A percentile compares a stretch with the other conserved stretches of the same genome.
phyloP scores from a whole-genome alignment of 495 filamentous ascomycete species.

The Neurospora cerealis region DNA sequence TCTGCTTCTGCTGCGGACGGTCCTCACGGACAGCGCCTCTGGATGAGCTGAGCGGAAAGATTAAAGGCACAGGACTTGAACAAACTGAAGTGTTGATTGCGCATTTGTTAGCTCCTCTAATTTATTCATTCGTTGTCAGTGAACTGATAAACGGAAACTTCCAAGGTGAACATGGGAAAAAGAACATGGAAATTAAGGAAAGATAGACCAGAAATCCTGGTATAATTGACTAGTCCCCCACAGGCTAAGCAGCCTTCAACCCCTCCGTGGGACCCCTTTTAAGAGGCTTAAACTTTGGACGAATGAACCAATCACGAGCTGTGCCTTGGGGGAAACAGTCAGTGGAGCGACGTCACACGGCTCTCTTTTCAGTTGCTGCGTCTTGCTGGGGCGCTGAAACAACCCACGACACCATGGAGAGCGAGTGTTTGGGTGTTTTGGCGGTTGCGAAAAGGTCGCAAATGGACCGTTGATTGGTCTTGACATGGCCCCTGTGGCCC shows the following conservation, averaged over 20 bases:
- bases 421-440: neutral
- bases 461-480: neutral
- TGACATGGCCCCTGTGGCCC: neutral
- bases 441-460: neutral
- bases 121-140: neutral
- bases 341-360: conserved; percentile 12
- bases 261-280: conserved; percentile 3
- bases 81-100: neutral
- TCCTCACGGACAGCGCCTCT: neutral
- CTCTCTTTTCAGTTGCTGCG: neutral
- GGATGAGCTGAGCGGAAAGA: neutral
- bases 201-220: neutral
- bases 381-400: neutral
- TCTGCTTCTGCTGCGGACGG: neutral
- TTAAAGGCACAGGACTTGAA: neutral
- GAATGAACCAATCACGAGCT: conserved; percentile 14
- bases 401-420: neutral
- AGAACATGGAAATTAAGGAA: neutral
- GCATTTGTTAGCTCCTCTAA: neutral
- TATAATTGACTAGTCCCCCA: neutral
- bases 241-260: conserved; percentile 5
- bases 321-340: neutral
- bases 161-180: neutral
- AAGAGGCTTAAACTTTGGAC: conserved; percentile 6
- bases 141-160: neutral